Base-by-base conservation (phyloP, 192 early-diverging fungal species). In the Endogone sp. region DNA sequence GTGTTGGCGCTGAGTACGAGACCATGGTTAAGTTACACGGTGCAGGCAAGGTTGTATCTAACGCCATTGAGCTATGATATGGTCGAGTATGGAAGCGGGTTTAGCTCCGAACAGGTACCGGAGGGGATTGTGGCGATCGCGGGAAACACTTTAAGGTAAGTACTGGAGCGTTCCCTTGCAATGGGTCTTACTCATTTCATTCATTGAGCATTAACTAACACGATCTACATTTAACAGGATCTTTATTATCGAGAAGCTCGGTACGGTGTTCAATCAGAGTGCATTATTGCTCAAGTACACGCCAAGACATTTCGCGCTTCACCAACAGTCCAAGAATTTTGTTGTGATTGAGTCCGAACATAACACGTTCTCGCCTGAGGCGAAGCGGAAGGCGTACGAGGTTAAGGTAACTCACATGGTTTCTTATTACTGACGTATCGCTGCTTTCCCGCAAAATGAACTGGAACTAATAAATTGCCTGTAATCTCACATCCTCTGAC, bases 321-420 rank as follows among this genome's bases (percentile, higher is more conserved):
- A 95, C 69, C 82, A 80, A 20, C 73, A 76, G n/a, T 86, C 89
- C 30, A 90, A 90, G 59, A 87, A 89, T 60, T 96, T 99, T 83
- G 91, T 93, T 1, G 76, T 98, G 58, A 86, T 95, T 68, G 98
- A 99, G 77, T 78, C 89, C 22, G 96, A 99, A 22, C 90, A 95
- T 73, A 78, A 84, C 56, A 90, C 89, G 0, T 90, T 78, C 63
- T 91, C 89, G 58, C 81, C 90, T 1, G 67, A 72, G 9, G 92
- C 90, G 44, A 91, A 90, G 66, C 71, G 68, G 64, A 81, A 81
- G 67, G 77, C 75, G 26, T 76, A 92, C 25, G 80, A 82, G 27
- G 74, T 73, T 28, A 85, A 85, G 62, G 79, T 82, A 71, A 62
- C 62, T 64, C 64, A 57, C 8, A 29, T 49, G 6, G 6, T 49